Percentiles rank a stretch among this genome's conserved stretches.
Evolutionary conservation across 768 basidiomycete genomes (phyloP).

Genomic region (Leccinum boreale): DNA sequence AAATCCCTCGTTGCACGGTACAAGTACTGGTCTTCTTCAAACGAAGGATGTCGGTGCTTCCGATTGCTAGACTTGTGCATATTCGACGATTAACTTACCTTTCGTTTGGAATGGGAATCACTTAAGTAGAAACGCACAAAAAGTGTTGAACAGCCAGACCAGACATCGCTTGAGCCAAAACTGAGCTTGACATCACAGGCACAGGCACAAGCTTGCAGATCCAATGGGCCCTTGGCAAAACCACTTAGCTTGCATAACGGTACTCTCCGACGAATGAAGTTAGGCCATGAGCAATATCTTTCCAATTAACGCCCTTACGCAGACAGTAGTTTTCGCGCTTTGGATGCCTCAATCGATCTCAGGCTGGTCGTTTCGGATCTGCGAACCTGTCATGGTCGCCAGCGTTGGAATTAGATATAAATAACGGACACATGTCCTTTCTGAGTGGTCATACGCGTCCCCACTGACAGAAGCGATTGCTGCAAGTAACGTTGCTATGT

Average conservation of each 20-base stretch:
- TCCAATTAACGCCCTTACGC: not conserved
- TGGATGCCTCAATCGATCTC: not conserved
- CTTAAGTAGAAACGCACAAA: not conserved
- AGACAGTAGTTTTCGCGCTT: not conserved
- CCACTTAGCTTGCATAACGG: not conserved
- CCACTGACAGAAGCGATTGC: not conserved
- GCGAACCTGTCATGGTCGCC: not conserved
- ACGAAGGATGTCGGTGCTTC: not conserved
- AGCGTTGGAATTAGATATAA: not conserved
- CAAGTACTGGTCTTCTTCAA: not conserved
- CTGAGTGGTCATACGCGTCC: not conserved
- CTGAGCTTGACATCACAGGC: conserved; percentile 6
- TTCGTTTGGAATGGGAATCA: not conserved
- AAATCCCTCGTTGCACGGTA: not conserved
- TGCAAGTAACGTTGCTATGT: not conserved
- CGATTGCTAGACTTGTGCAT: not conserved
- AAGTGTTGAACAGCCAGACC: not conserved
- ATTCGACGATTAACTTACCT: not conserved
- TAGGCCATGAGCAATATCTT: not conserved
- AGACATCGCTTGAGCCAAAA: conserved; percentile 1
- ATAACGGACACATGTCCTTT: not conserved
- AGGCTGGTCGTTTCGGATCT: not conserved
- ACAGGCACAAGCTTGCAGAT: not conserved
- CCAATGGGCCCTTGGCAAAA: not conserved
- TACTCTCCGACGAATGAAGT: not conserved